These are phyloP conservation scores for Aaosphaeria arxii DNA, from an alignment of 2,329 filamentous ascomycete genomes.

Conservation along the genomic window DNA sequence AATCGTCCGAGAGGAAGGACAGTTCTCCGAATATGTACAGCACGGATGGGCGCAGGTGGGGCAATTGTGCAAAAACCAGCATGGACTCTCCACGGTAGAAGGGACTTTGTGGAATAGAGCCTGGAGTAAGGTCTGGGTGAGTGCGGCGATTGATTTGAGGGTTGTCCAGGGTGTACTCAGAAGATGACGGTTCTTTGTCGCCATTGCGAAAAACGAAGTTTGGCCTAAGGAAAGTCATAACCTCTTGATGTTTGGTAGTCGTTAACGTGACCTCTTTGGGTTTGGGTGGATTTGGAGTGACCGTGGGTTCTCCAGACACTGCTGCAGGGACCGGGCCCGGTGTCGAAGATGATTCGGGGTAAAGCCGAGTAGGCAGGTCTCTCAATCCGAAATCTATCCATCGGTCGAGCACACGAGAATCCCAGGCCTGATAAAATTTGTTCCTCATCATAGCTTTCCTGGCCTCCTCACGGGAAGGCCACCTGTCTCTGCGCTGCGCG, in stretches of 20 bases:
- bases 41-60: slow-evolving; percentile 60
- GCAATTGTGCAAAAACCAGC: slow-evolving; percentile 56
- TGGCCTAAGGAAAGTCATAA: slow-evolving; percentile 71
- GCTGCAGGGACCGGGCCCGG: slow-evolving; percentile 12
- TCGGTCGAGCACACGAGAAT: slow-evolving; percentile 70
- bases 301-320: slow-evolving; percentile 17
- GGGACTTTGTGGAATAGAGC: slow-evolving; percentile 41
- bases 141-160: slow-evolving; percentile 36
- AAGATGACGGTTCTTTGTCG: slow-evolving; percentile 44
- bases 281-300: slow-evolving; percentile 17
- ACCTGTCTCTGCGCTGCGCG: slow-evolving; percentile 70
- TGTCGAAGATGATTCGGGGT: slow-evolving; percentile 40
- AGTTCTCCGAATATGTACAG: slow-evolving; percentile 67
- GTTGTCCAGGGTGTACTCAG: slow-evolving; percentile 23
- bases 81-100: slow-evolving; percentile 68
- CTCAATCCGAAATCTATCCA: slow-evolving; percentile 75
- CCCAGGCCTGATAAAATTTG: slow-evolving; percentile 80
- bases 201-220: slow-evolving; percentile 48
- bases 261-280: slow-evolving; percentile 63
- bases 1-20: slow-evolving; percentile 54
- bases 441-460: slow-evolving; percentile 63
- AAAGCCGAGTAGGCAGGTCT: slow-evolving; percentile 63
- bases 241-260: slow-evolving; percentile 86
- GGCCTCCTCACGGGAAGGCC: slow-evolving; percentile 74
- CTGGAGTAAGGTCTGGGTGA: slow-evolving; percentile 40